phyloP scores from a whole-genome alignment of 2,329 filamentous ascomycete genomes.

The Cladosporium cucumerinum region DNA sequence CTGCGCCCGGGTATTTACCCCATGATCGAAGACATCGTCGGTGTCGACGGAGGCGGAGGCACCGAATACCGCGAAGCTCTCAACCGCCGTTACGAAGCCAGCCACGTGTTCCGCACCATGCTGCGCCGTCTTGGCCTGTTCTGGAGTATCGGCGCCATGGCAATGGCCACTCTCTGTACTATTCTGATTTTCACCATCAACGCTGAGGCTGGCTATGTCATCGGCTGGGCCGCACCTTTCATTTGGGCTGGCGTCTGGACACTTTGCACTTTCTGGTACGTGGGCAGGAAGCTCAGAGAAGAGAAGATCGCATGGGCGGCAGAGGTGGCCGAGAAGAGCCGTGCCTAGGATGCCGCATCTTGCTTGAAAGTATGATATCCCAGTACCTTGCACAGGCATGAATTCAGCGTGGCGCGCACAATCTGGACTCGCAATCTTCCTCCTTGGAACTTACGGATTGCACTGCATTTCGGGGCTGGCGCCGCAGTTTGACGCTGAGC shows the following conservation, averaged over 20 bases:
- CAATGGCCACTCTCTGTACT: constrained; percentile 40
- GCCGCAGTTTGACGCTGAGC: neutral
- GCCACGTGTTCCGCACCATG: constrained; percentile 53
- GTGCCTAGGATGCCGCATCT: neutral
- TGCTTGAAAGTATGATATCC: neutral
- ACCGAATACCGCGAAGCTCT: constrained; percentile 52
- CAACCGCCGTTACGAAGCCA: constrained; percentile 52
- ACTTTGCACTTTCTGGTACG: constrained; percentile 45
- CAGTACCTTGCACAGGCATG: neutral
- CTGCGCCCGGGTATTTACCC: constrained; percentile 54
- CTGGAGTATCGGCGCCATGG: constrained; percentile 49
- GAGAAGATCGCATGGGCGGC: constrained; percentile 37
- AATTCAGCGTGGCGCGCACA: neutral
- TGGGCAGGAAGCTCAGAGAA: constrained; percentile 36
- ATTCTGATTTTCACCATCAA: constrained; percentile 48
- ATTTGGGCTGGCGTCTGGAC: constrained; percentile 50
- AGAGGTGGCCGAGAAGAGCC: constrained; percentile 31
- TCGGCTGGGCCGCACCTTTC: constrained; percentile 51
- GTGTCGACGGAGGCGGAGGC: constrained; percentile 52
- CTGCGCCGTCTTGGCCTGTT: constrained; percentile 51
- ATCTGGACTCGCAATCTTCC: neutral
- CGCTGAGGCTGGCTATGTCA: constrained; percentile 47
- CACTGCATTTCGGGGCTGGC: neutral
- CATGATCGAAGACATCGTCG: constrained; percentile 53
- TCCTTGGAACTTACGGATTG: neutral